Base-by-base conservation (phyloP, 2,329 filamentous ascomycete genomes). In the Daldinia sp. region DNA sequence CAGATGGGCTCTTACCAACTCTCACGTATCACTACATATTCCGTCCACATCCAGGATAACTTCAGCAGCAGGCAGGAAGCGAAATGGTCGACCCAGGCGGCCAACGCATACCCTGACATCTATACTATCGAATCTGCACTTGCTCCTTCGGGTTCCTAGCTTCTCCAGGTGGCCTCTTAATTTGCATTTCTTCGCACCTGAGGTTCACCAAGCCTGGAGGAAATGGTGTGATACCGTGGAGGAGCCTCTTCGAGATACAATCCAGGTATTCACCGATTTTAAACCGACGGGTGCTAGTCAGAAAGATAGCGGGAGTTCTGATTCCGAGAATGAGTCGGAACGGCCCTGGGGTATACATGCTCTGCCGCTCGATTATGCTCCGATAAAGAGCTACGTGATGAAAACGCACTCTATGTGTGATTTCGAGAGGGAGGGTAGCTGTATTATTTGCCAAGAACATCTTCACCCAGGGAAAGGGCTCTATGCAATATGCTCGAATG, bases 1-100 rank as follows among this genome's bases (percentile, higher is more conserved):
- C 66, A 94, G 92, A 82, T 97, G 94, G 94, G 94, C 94, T 35
- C 90, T 96, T 83, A 92, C 92, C 68, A 93, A 98, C 74, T 87
- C 93, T 1, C 90, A 95, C 73, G 76, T 90, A 30, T 94, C 94
- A 4, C 81, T 90, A 30, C 93, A 96, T 74, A 93, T 97, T 59
- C 84, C 90, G 10, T 77, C 83, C 10, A 81, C 84, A 29, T 83
- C 87, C 37, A 83, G 88, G n/a, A 80, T 91, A 32, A 80, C 83
- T 1, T 73, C 82, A 48, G 76, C 85, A 70, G 85, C 79, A 0
- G 75, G 78, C 54, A 79, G 73, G 51, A 88, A 86, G 74, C 77
- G 77, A 51, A 84, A 81, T 30, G 83, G 84, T 9, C 83, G 81
- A 13, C 84, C 86, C 3, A 84, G 80, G 45, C 81, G 86, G 27